Percentiles rank a stretch among this genome's conserved stretches.
Evolutionary conservation across 495 filamentous ascomycete species (phyloP).

Genomic region (Penicillium tannophilum): DNA sequence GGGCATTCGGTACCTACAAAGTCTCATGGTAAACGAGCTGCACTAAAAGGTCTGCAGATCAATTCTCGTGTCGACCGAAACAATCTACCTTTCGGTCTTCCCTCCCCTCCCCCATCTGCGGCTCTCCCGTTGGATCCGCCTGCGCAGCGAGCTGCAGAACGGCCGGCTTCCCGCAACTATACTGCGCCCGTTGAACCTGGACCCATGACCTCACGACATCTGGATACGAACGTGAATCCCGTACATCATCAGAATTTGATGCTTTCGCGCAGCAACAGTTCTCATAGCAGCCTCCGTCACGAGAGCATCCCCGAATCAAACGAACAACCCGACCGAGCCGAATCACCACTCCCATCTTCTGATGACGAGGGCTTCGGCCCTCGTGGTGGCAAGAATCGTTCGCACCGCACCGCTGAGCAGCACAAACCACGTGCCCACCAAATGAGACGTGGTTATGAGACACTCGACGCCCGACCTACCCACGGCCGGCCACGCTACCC

Average conservation of each 20-base stretch:
- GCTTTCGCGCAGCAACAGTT: constrained; percentile 33
- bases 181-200: constrained; percentile 15
- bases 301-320: constrained; percentile 27
- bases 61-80: constrained; percentile 22
- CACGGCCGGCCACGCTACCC: constrained; percentile 15
- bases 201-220: constrained; percentile 5
- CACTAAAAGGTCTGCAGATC: constrained; percentile 19
- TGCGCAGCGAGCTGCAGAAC: constrained; percentile 14
- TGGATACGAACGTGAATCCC: constrained; percentile 13
- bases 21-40: constrained; percentile 14
- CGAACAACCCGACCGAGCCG: constrained; percentile 20
- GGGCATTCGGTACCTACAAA: constrained; percentile 16
- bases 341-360: constrained; percentile 45
- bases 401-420: constrained; percentile 17
- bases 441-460: constrained; percentile 20
- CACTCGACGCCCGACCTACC: constrained; percentile 12
- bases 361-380: constrained; percentile 44
- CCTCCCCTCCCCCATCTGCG: constrained; percentile 36
- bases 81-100: constrained; percentile 33
- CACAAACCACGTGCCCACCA: constrained; percentile 8
- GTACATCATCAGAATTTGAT: constrained; percentile 20
- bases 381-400: constrained; percentile 1
- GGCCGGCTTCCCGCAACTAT: constrained; percentile 21
- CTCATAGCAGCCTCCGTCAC: constrained; percentile 29
- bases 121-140: constrained; percentile 31